Evolutionary conservation across 108 stramenopile species (phyloP).

Genomic region (Cylindrotheca closterium): DNA sequence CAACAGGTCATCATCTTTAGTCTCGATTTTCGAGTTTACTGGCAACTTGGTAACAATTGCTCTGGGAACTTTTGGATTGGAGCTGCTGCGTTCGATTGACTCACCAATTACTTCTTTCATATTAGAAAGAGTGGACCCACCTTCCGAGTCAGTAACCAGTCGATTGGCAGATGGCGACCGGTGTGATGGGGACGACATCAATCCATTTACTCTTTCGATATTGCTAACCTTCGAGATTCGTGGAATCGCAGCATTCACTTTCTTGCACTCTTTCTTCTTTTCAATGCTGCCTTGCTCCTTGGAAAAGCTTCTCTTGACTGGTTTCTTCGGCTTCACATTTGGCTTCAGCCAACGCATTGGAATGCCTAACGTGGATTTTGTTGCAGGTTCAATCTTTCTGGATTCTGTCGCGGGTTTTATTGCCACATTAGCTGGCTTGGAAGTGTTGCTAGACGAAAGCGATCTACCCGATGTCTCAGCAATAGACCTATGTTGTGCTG

Average conservation of each 20-base stretch:
- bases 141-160: conserved; percentile 36
- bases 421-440: not conserved
- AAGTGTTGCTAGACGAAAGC: not conserved
- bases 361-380: conserved; percentile 3
- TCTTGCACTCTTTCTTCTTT: not conserved
- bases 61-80: conserved; percentile 7
- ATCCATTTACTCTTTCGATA: not conserved
- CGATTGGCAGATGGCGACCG: conserved; percentile 13
- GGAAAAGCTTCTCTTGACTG: not conserved
- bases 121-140: conserved; percentile 27
- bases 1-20: not conserved
- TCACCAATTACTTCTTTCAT: not conserved
- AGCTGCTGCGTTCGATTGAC: not conserved
- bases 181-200: conserved; percentile 1
- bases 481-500: not conserved
- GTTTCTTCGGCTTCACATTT: conserved; percentile 8
- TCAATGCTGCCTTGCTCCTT: not conserved
- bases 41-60: conserved; percentile 24
- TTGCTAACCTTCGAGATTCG: not conserved
- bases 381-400: not conserved
- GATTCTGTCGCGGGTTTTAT: not conserved
- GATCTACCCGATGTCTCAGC: not conserved
- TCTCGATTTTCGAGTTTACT: not conserved
- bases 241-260: not conserved
- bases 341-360: conserved; percentile 33